Evolutionary conservation across 768 basidiomycete species (phyloP), one percentile per base, ranked within the genome.

Genomic region (Aureoboletus auriporus): DNA sequence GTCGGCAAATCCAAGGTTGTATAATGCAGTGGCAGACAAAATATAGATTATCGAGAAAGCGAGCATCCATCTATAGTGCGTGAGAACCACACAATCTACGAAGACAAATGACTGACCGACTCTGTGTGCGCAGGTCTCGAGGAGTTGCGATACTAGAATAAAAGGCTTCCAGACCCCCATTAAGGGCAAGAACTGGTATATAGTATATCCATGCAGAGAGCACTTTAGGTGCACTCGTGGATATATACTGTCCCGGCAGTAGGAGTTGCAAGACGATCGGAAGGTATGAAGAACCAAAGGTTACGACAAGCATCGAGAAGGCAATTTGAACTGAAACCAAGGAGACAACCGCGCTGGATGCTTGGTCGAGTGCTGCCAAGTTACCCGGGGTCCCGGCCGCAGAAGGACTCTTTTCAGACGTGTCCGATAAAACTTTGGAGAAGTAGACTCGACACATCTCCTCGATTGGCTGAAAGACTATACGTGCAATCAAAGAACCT

Each of bases 381-480:
- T 54, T 46, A 35, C 5, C 17, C 6, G 46, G 16, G 13, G 39
- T 48, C 29, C 17, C 16, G 14, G 37, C 39, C 7, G 42, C 44
- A 7, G 44, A 17, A 5, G 42, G 35, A 16, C 23, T 39, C 26
- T 54, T 39, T 40, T 52, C 51, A 42, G 42, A 46, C 16, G n/a
- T 53, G 8, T 57, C 62, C 48, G 65, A 79, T 51, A 71, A 74
- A 50, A 72, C 76, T 45, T 74, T 84, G 2, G 95, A 93, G 68
- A 96, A 97, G 68, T 85, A 92, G 4, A 97, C 75, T 1, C 94
- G 83, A 2, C 86, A 79, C 1, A 89, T 86, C 68, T 99, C 96
- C 67, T 99, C 96, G 23, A 97, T 80, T 0, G 96, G 96, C 57
- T 97, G 95, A 62, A 98, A 95, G 23, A 94, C 61, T 49, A 98